Percentiles rank a stretch among this genome's conserved stretches.
These are phyloP conservation scores for Raffaelea albimanens DNA, from an alignment of 2,329 filamentous ascomycete species.

Conservation along the genomic window DNA sequence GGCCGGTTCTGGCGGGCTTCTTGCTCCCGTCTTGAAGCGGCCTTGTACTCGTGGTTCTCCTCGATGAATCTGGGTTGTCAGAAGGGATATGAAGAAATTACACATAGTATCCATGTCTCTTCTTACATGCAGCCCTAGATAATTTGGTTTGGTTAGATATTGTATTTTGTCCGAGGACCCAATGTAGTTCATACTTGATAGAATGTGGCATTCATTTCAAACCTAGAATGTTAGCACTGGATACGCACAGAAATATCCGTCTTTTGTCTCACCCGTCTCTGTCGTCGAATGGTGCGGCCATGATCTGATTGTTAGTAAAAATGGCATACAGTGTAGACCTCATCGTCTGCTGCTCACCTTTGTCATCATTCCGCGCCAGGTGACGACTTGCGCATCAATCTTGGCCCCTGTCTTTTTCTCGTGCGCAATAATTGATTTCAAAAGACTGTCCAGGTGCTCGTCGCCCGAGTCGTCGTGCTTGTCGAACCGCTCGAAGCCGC, in stretches of 20 bases:
- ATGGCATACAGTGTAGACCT: too few relatives aligned
- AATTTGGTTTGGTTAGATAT: background rate
- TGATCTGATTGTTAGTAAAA: slow-evolving; percentile 49
- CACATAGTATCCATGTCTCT: slow-evolving; percentile 13
- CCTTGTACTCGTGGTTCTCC: slow-evolving; percentile 71
- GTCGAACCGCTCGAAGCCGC: slow-evolving; percentile 73
- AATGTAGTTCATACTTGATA: slow-evolving; percentile 58
- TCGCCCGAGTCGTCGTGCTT: slow-evolving; percentile 72
- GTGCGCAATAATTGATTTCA: slow-evolving; percentile 64
- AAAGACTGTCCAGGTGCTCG: slow-evolving; percentile 76
- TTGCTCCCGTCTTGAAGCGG: slow-evolving; percentile 51
- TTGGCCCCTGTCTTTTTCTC: slow-evolving; percentile 60
- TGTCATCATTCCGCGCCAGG: slow-evolving; percentile 98
- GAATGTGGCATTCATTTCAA: slow-evolving; percentile 90
- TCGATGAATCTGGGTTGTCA: slow-evolving; percentile 66
- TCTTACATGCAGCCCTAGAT: slow-evolving; percentile 12
- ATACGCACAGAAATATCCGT: too few relatives aligned
- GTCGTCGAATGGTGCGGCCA: slow-evolving; percentile 74
- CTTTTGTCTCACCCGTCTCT: slow-evolving; percentile 55
- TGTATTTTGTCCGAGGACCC: too few relatives aligned
- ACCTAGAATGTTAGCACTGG: slow-evolving; percentile 46
- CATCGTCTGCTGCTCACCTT: slow-evolving; percentile 49
- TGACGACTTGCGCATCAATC: slow-evolving; percentile 71
- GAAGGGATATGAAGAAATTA: slow-evolving; percentile 14
- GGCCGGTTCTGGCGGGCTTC: slow-evolving; percentile 32